Evolutionary conservation across 768 basidiomycete genomes (phyloP).

Genomic region (Royoungia palumana): DNA sequence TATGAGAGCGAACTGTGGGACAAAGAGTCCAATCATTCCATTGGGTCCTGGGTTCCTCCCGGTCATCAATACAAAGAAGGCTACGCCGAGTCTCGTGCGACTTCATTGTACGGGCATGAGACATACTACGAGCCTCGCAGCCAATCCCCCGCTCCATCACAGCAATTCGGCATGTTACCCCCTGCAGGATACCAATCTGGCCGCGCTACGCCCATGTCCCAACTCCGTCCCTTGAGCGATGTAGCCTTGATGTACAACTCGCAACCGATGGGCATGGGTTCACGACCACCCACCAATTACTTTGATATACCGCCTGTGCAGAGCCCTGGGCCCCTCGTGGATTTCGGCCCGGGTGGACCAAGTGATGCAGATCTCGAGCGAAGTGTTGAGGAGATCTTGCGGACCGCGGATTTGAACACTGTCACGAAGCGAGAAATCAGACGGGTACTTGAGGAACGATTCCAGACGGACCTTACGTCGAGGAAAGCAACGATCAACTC

Average conservation of each 20-base stretch:
- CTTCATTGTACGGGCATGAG: slow-evolving; percentile 83
- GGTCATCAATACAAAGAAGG: slow-evolving; percentile 66
- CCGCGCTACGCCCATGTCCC: slow-evolving; percentile 65
- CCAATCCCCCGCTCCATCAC: slow-evolving; percentile 71
- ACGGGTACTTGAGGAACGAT: slow-evolving; percentile 75
- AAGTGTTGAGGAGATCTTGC: slow-evolving; percentile 70
- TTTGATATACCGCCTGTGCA: slow-evolving; percentile 58
- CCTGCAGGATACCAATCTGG: slow-evolving; percentile 77
- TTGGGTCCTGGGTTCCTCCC: slow-evolving; percentile 89
- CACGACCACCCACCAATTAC: slow-evolving; percentile 73
- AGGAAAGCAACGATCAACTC: slow-evolving; percentile 75
- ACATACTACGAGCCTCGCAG: slow-evolving; percentile 77
- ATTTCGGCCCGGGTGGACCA: slow-evolving; percentile 47
- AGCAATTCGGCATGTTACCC: slow-evolving; percentile 50
- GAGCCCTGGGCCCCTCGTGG: slow-evolving; percentile 48
- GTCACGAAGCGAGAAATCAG: slow-evolving; percentile 93
- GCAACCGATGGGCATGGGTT: slow-evolving; percentile 60
- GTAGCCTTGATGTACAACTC: slow-evolving; percentile 49
- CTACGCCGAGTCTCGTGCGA: slow-evolving; percentile 73
- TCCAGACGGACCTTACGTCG: slow-evolving; percentile 70
- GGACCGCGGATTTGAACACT: slow-evolving; percentile 78
- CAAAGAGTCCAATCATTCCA: slow-evolving; percentile 93
- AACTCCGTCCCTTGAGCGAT: slow-evolving; percentile 33
- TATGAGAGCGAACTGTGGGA: slow-evolving; percentile 98
- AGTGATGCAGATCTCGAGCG: slow-evolving; percentile 70